Evolutionary conservation across 169 alveolate species (phyloP).

Genomic region (Plasmodium gallinaceum): DNA sequence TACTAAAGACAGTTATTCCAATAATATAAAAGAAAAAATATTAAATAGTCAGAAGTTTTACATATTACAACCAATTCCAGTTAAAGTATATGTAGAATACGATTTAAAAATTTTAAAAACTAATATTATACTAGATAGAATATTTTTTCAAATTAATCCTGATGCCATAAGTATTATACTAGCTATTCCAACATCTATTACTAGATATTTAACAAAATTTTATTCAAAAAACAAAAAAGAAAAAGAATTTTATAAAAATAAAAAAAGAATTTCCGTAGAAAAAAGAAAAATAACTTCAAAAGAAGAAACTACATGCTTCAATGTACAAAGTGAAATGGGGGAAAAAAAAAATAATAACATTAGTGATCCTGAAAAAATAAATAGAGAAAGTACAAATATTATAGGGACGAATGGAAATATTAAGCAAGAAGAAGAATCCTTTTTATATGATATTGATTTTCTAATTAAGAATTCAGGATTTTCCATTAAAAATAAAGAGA

Average conservation of each 20-base stretch:
- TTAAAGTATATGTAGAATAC: slow-evolving; percentile 63
- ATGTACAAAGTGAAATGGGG: not conserved
- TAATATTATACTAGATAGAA: slow-evolving; percentile 83
- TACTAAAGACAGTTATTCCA: slow-evolving; percentile 28
- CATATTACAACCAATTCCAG: slow-evolving; percentile 78
- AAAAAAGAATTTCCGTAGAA: slow-evolving; percentile 26
- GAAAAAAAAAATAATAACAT: not conserved
- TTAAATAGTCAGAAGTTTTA: slow-evolving; percentile 31
- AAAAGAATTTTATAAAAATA: slow-evolving; percentile 18
- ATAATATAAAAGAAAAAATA: slow-evolving; percentile 60
- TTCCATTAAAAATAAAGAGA: slow-evolving; percentile 68
- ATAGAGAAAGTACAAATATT: not conserved
- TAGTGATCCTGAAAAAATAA: not conserved
- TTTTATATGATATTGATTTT: slow-evolving; percentile 73
- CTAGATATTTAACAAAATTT: slow-evolving; percentile 76
- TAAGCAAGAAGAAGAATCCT: slow-evolving; percentile 53
- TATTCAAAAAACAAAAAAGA: slow-evolving; percentile 61
- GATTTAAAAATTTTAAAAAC: slow-evolving; percentile 61
- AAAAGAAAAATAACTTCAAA: slow-evolving; percentile 23
- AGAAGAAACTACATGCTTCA: not conserved
- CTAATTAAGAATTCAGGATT: slow-evolving; percentile 66
- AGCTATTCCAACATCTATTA: slow-evolving; percentile 85
- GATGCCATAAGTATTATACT: slow-evolving; percentile 85
- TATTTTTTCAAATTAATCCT: slow-evolving; percentile 87
- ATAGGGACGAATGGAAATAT: not conserved